phyloP scores from a whole-genome alignment of 2,329 filamentous ascomycete species.

The Paracoccidioides brasiliensis region DNA sequence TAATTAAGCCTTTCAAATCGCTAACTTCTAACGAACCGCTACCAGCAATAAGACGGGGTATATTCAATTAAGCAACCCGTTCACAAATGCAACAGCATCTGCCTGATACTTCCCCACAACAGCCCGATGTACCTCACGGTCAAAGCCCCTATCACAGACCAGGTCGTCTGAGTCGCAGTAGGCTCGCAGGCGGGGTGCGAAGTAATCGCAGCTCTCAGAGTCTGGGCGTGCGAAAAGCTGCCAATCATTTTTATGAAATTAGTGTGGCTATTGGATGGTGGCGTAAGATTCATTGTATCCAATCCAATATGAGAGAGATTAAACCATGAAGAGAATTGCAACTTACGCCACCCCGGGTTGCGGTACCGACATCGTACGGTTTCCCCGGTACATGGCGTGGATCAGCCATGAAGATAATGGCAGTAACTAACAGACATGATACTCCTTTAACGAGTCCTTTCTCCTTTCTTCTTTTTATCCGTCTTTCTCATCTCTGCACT shows the following conservation, averaged over 20 bases:
- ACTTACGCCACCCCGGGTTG: constrained; percentile 10
- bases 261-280: not conserved
- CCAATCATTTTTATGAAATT: not conserved
- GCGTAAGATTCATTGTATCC: not conserved
- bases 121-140: not conserved
- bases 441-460: no score
- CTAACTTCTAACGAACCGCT: not conserved
- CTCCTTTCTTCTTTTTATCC: not conserved
- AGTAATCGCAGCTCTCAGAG: not conserved
- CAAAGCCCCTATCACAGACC: constrained; percentile 1
- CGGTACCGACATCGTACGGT: constrained; percentile 13
- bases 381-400: constrained; percentile 13
- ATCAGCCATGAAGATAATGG: constrained; percentile 16
- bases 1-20: not conserved
- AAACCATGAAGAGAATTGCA: no score
- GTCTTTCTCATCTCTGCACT: not conserved
- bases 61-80: not conserved
- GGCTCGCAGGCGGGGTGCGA: not conserved
- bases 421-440: constrained; percentile 6
- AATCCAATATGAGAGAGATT: no score
- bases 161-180: constrained; percentile 3
- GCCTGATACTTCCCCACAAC: constrained; percentile 4
- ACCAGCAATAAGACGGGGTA: not conserved
- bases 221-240: constrained; percentile 6
- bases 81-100: constrained; percentile 2